Conservation (phyloP, 148 eudicot species). For the Mesembryanthemum crystallinum region DNA sequence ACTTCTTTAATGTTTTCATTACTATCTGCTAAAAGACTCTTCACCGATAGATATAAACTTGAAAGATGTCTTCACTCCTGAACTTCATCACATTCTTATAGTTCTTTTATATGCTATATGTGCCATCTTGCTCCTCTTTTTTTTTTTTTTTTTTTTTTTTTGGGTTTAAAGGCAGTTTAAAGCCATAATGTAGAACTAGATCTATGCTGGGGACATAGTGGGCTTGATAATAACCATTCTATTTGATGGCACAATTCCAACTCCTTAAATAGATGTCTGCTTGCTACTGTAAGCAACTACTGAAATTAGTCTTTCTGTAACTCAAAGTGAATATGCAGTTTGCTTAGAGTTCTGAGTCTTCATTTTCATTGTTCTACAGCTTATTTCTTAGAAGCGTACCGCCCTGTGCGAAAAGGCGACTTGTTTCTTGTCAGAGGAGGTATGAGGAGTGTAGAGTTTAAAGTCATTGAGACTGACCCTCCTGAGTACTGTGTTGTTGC, state of each 20-base stretch:
- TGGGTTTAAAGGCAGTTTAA: background rate
- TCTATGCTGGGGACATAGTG: background rate
- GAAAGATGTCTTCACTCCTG: too few species aligned
- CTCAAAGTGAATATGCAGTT: background rate
- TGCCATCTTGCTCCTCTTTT: background rate
- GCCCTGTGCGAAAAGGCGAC: slow-evolving; percentile 46
- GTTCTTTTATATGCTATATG: background rate
- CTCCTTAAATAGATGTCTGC: background rate
- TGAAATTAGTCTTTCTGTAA: background rate
- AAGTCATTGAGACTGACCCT: slow-evolving; percentile 47
- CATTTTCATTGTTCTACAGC: slow-evolving; percentile 15
- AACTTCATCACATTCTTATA: too few species aligned
- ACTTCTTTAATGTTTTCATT: too few species aligned
- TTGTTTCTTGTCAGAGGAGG: slow-evolving; percentile 44
- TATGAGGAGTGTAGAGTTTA: slow-evolving; percentile 47
- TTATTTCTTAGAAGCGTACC: slow-evolving; percentile 40
- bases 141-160: too few species aligned
- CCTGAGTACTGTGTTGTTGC: slow-evolving; percentile 46
- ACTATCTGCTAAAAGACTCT: too few species aligned
- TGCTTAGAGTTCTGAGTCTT: background rate
- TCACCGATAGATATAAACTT: too few species aligned
- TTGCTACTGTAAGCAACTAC: background rate
- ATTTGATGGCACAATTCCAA: background rate
- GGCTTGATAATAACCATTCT: background rate
- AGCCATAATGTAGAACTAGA: background rate